Base-by-base conservation (phyloP, 2,329 filamentous ascomycete genomes). In the Ascochyta clinopodiicola region DNA sequence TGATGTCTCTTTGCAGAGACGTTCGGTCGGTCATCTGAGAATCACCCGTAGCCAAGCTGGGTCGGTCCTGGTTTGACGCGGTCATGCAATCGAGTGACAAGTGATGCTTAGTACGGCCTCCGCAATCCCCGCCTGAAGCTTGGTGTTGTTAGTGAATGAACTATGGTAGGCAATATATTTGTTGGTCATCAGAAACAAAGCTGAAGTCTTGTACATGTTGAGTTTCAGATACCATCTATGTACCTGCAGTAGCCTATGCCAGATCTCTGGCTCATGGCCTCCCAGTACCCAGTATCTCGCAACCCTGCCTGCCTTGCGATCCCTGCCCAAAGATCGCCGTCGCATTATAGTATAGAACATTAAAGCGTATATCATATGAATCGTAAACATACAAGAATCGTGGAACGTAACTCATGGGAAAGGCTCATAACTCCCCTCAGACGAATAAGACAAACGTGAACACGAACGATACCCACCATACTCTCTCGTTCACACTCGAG, bases 401-500 rank as follows among this genome's bases (percentile, higher is more conserved):
- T 57, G 48, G 56, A 51, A 36, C 29, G 31, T 44, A 10, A 36
- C 2, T 50, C 39, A 34, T 36, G 8, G 8, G 17, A 17, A 10
- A 40, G 13, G 3, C 29, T 4, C 13, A 6, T 8, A 35, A 13
- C 10, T 15, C 6, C n/a, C 17, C 24, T 56, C n/a, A 68, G n/a
- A 60, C 9, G 17, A 50, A 29, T 2, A 66, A 32, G 7, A 70
- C 8, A 1, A 64, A 24, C 21, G 63, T 62, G 8, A 67, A 25
- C 5, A 72, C 39, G 39, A 73, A 70, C 1, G 62, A 50, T 8
- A 73, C 36, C 71, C 71, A 74, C 70, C 71, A 74, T 0, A 73
- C 70, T 40, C 46, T 59, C 46, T 72, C 69, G 21, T 66, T 68
- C 1, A 45, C 51, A 25, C 44, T 53, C 1, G 44, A 22, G 17